These are phyloP conservation scores for Kingdonia uniflora DNA, from an alignment of 164 flowering plant species.

Conservation along the genomic window DNA sequence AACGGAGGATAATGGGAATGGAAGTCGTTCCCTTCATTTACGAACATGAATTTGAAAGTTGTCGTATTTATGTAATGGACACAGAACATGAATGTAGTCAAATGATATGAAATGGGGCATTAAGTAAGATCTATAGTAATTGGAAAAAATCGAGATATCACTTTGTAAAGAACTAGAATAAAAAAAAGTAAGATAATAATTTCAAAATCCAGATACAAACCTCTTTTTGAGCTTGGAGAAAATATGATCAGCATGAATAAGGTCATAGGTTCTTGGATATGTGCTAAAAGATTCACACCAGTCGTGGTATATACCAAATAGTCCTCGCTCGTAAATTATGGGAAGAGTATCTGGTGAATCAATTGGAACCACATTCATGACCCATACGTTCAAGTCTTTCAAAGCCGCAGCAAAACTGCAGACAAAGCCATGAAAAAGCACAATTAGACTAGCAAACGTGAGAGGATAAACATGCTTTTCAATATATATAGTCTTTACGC, in stretches of 20 bases:
- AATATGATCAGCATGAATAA: conserved; percentile 93
- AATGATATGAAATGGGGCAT: no score
- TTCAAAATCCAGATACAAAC: conserved; percentile 29
- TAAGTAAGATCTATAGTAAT: no score
- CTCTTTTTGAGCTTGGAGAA: conserved; percentile 70
- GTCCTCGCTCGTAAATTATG: conserved; percentile 84
- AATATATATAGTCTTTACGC: no score
- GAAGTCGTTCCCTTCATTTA: no score
- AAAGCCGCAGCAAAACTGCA: conserved; percentile 92
- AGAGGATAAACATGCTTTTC: no score
- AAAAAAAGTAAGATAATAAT: no score
- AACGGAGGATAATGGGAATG: no score
- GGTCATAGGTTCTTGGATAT: conserved; percentile 89
- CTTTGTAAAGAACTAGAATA: no score
- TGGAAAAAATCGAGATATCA: no score
- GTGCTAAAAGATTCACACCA: conserved; percentile 99
- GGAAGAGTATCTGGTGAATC: conserved; percentile 92
- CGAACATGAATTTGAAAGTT: no score
- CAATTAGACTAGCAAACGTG: not conserved
- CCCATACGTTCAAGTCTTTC: conserved; percentile 79
- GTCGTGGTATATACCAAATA: conserved; percentile 90
- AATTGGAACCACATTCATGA: conserved; percentile 78
- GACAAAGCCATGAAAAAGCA: conserved; percentile 7
- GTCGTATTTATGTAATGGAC: no score
- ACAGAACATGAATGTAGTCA: no score